Conservation (phyloP, 2,329 filamentous ascomycete genomes). For the Fusarium caatingaense region DNA sequence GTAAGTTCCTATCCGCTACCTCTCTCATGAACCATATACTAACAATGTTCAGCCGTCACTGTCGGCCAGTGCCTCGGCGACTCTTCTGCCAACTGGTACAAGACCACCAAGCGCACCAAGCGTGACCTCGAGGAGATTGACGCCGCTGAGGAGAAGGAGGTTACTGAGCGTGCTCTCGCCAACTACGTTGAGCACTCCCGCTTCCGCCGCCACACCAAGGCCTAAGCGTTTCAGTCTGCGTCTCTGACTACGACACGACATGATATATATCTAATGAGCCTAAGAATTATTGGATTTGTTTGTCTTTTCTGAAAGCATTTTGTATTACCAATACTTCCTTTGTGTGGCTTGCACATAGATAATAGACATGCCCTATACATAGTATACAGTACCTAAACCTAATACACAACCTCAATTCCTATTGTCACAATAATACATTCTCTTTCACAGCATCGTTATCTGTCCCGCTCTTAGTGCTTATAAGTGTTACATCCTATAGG, state of each 20-base stretch:
- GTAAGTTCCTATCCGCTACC: not conserved
- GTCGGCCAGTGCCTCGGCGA: conserved; percentile 45
- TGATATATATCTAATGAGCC: conserved; percentile 16
- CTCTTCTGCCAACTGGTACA: conserved; percentile 27
- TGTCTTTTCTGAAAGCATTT: conserved; percentile 4
- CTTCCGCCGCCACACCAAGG: conserved; percentile 18
- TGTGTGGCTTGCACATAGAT: conserved; percentile 18
- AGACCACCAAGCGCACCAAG: conserved; percentile 31
- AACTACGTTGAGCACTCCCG: conserved; percentile 28
- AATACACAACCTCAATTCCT: not conserved
- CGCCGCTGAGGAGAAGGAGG: conserved; percentile 4
- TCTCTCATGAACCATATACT: not conserved
- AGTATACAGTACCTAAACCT: not conserved
- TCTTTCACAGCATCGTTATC: not conserved
- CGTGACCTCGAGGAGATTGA: conserved; percentile 20
- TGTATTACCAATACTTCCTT: conserved; percentile 16
- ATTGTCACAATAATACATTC: not conserved
- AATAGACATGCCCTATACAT: conserved; percentile 13
- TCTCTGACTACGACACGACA: not conserved
- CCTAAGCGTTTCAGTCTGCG: not conserved
- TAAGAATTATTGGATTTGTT: conserved; percentile 15
- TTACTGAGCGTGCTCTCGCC: conserved; percentile 20
- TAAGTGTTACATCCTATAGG: conserved; percentile 13
- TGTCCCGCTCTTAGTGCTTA: not conserved
- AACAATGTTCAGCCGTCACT: conserved; percentile 45